phyloP scores from a whole-genome alignment of 306 rosid genomes.

The Leucaena leucocephala region DNA sequence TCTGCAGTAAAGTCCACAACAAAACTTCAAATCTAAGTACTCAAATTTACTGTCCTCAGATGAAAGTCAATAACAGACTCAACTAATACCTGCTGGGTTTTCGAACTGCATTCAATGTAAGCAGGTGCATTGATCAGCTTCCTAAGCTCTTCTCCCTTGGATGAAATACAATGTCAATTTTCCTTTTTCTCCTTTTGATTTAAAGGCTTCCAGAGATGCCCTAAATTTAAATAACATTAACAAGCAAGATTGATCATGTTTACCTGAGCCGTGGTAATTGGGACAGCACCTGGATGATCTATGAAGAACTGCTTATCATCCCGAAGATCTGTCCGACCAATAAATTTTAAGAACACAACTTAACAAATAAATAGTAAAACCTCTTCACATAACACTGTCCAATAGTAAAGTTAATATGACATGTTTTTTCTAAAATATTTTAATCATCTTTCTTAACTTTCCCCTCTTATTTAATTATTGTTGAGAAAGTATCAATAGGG shows the following conservation, averaged over 20 bases:
- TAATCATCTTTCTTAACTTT: too few species aligned
- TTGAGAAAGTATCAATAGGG: too few species aligned
- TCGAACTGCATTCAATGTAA: slow-evolving; percentile 96
- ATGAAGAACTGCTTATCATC: slow-evolving; percentile 93
- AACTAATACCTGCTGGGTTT: slow-evolving; percentile 77
- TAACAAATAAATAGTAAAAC: neutral
- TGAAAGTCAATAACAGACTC: slow-evolving; percentile 5
- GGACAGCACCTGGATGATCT: slow-evolving; percentile 98
- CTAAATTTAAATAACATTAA: neutral
- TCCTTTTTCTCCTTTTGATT: neutral
- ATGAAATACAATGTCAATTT: slow-evolving; percentile 30
- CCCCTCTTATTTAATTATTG: too few species aligned
- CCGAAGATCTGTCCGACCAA: slow-evolving; percentile 75
- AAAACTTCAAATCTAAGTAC: slow-evolving; percentile 4
- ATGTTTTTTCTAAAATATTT: too few species aligned
- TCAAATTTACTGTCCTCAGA: neutral
- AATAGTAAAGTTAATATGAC: too few species aligned
- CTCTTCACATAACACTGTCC: neutral
- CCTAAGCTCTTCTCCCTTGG: slow-evolving; percentile 96
- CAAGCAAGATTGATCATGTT: slow-evolving; percentile 21
- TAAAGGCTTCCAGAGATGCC: slow-evolving; percentile 13
- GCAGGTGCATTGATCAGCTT: slow-evolving; percentile 93
- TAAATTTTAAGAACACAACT: neutral
- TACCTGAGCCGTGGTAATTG: slow-evolving; percentile 90
- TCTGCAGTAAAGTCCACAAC: slow-evolving; percentile 52